Conservation (phyloP, 495 filamentous ascomycete genomes). For the Penicillium silybi region DNA sequence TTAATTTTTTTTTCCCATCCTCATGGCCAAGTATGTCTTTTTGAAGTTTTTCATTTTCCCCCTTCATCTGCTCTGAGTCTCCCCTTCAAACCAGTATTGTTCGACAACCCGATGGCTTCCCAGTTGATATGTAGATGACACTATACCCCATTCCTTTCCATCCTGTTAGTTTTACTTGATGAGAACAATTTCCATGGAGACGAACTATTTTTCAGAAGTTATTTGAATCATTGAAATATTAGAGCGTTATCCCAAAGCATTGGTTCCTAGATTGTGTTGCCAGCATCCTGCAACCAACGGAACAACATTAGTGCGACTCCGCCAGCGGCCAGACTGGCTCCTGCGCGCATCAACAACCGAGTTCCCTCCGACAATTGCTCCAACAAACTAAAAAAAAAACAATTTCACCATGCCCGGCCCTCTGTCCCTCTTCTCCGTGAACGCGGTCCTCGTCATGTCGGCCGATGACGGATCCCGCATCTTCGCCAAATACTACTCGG, state of each 20-base stretch:
- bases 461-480: constrained; percentile 85
- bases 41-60: neutral
- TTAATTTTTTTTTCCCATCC: neutral
- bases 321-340: constrained; percentile 36
- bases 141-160: constrained; percentile 10
- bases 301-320: constrained; percentile 37
- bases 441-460: constrained; percentile 87
- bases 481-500: constrained; percentile 91
- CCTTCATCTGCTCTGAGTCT: neutral
- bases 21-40: neutral
- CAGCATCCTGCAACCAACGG: constrained; percentile 11
- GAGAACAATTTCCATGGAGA: neutral
- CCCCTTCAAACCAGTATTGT: neutral
- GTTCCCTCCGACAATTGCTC: constrained; percentile 11
- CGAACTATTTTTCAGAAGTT: neutral
- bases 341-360: constrained; percentile 33
- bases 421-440: constrained; percentile 85
- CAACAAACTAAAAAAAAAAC: constrained; percentile 7
- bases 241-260: neutral
- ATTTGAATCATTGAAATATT: neutral
- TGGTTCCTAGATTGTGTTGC: neutral
- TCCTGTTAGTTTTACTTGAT: neutral
- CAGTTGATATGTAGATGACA: neutral
- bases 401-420: constrained; percentile 40
- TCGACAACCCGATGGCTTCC: neutral